phyloP scores from a whole-genome alignment of 108 stramenopile genomes.

The Fragilariopsis cylindrus region DNA sequence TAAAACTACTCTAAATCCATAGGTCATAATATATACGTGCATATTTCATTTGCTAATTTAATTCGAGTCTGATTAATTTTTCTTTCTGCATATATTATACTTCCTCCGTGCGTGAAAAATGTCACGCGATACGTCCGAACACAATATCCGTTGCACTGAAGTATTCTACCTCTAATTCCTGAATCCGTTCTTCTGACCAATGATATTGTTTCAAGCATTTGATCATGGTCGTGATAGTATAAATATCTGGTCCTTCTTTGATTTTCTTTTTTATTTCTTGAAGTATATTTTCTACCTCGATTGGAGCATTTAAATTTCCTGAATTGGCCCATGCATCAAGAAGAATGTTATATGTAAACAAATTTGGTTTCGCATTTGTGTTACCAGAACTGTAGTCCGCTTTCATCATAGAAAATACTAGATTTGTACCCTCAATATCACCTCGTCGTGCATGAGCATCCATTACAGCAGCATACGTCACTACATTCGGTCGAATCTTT shows the following conservation, averaged over 20 bases:
- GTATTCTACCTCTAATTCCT: background rate
- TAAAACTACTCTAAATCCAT: no score
- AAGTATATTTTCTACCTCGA: slow-evolving; percentile 37
- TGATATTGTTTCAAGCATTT: background rate
- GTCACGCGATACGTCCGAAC: no score
- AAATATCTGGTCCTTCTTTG: background rate
- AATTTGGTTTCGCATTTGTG: slow-evolving; percentile 29
- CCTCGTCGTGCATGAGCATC: background rate
- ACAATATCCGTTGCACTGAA: no score
- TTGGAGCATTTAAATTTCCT: slow-evolving; percentile 22
- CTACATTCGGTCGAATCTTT: background rate
- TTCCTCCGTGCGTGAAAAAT: no score
- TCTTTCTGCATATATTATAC: no score
- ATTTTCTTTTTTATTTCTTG: slow-evolving; percentile 24
- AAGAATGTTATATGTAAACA: slow-evolving; percentile 32
- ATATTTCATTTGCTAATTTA: no score
- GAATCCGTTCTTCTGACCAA: background rate
- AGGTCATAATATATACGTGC: no score
- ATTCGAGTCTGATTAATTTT: no score
- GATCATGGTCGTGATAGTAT: background rate
- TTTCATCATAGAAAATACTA: background rate
- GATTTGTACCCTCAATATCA: background rate
- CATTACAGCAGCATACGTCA: slow-evolving; percentile 1
- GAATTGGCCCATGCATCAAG: slow-evolving; percentile 40
- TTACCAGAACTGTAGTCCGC: background rate